Evolutionary conservation across 1,139 yeast genomes (phyloP).

Genomic region (Yamadazyma mexicana): DNA sequence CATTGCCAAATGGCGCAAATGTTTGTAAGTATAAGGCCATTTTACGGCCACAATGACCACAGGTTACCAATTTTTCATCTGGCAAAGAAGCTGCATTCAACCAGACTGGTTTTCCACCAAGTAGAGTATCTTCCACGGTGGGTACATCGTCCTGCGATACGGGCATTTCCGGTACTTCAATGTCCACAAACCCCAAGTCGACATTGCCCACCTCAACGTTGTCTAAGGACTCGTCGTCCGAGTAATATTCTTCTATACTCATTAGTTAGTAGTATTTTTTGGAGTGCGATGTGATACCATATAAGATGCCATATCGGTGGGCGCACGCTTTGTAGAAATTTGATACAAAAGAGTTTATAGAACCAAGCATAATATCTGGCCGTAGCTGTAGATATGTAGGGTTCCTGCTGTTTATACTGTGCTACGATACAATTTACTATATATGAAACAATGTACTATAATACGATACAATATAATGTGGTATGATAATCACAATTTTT

Average conservation of each 20-base stretch:
- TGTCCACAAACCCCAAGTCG: conserved; percentile 67
- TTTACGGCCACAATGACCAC: conserved; percentile 61
- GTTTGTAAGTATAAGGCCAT: conserved; percentile 78
- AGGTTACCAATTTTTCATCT: conserved; percentile 46
- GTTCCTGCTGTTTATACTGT: too few relatives aligned
- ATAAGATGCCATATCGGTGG: too few relatives aligned
- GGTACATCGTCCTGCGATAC: conserved; percentile 25
- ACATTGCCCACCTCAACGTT: conserved; percentile 28
- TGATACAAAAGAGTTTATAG: too few relatives aligned
- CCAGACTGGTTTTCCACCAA: conserved; percentile 75
- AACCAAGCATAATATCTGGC: too few relatives aligned
- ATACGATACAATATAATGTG: too few relatives aligned
- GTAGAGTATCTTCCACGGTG: conserved; percentile 68
- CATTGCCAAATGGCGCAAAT: conserved; percentile 70
- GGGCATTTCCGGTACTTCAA: conserved; percentile 42
- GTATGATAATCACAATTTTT: too few relatives aligned
- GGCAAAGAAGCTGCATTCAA: conserved; percentile 60
- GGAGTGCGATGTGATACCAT: conserved; percentile 3
- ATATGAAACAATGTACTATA: too few relatives aligned
- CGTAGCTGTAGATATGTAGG: too few relatives aligned
- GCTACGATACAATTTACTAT: too few relatives aligned
- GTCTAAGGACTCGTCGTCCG: conserved; percentile 38
- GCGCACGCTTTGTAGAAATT: background rate
- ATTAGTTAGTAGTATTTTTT: background rate
- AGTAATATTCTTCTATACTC: conserved; percentile 11